Conservation (phyloP, 768 basidiomycete species). For the Hericium alpestre region DNA sequence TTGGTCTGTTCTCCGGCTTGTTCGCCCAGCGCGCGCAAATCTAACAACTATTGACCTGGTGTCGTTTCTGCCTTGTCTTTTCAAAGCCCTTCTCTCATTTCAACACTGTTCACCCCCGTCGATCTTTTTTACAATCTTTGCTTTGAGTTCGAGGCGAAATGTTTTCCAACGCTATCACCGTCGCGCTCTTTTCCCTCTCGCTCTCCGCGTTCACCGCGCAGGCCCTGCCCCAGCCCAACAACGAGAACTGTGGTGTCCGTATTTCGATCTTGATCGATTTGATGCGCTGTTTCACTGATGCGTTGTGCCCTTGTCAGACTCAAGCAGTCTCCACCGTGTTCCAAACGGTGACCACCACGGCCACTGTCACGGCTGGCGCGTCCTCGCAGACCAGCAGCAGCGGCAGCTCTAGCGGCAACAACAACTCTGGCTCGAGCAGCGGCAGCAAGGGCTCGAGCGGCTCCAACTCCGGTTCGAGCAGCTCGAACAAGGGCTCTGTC, state of each 20-base stretch:
- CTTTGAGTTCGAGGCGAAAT: background rate
- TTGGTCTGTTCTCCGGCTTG: background rate
- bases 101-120: background rate
- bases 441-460: background rate
- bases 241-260: constrained; percentile 1
- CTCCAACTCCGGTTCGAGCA: background rate
- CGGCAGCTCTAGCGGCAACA: background rate
- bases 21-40: background rate
- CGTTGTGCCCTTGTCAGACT: background rate
- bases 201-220: background rate
- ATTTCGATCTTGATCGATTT: background rate
- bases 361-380: background rate
- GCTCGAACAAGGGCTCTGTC: background rate
- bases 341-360: background rate
- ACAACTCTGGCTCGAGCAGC: background rate
- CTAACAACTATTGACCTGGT: background rate
- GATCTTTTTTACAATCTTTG: background rate
- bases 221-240: background rate
- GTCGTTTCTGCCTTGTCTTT: background rate
- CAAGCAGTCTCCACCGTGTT: background rate
- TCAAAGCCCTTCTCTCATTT: background rate
- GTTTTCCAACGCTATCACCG: background rate
- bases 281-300: no score
- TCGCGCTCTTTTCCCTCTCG: background rate
- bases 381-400: background rate